Base-by-base conservation (phyloP, 768 basidiomycete species). In the Tricholoma bakamatsutake region DNA sequence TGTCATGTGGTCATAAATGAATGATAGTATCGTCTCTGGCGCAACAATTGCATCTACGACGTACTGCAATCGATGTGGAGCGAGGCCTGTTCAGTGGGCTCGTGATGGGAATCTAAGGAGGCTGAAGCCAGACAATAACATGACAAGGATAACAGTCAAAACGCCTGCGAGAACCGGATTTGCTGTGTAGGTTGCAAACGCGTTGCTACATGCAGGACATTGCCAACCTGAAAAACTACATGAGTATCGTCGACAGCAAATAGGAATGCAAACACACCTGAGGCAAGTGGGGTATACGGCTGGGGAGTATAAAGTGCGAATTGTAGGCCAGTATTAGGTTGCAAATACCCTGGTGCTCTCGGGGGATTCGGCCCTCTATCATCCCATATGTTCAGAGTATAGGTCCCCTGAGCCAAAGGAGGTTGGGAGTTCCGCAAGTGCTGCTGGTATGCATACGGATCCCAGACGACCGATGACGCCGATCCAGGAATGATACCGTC, bases 241-340 rank as follows among this genome's bases (percentile, higher is more conserved):
- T 48, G 13, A 43, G 37, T 30, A 30, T 15, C 15, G 2, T 17
- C 7, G 12, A 46, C 6, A 40, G 37, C 48, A 46, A 5, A 39
- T 12, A 42, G 12, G 33, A 17, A 48, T 57, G 46, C 58, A 35
- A 15, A 47, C n/a, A 30, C 47, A 77, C 78, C 77, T 73, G 81
- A 77, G 11, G 77, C 67, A 7, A 92, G 65, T 5, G 83, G 77
- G 0, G 86, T 90, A 66, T 93, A 92, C 12, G 77, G 18, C 62
- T 81, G 80, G 0, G 93, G 91, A 0, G 84, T 83, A 64, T 95
- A 97, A 63, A 97, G 70, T 42, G 91, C 92, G 74, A 97, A 96
- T 64, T 81, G 75, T 47, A 92, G 72, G 0, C 78, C 82, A 40
- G 78, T 79, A 64, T 90, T 89, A 43, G 87, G 83, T 61, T 75